Evolutionary conservation across 257 asterid genomes (phyloP), one percentile per base, ranked within the genome.

Genomic region (Solanum acaule): DNA sequence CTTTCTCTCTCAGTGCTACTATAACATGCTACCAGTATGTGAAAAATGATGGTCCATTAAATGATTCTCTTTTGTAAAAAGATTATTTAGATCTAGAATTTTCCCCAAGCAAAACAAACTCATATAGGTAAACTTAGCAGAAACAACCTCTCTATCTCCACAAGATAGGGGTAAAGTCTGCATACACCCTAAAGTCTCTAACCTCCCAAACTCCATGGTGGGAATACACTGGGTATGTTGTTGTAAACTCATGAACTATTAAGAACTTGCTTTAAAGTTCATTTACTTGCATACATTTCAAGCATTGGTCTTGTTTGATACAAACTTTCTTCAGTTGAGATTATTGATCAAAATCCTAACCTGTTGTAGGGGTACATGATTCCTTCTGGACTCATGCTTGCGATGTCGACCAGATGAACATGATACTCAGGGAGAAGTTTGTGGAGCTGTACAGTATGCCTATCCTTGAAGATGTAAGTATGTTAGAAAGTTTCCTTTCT

Each of bases 321-420:
- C n/a, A 15, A 42, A 13, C 22, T 25, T 25, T 76, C 16, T 23
- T 76, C 20, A 31, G 25, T 56, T 71, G 65, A 40, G 72, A 72
- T 9, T 71, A 25, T 72, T 42, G 76, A 61, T 23, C 44, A 44
- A 37, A 86, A 23, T 18, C 65, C 33, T 6, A 3, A 67, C 61
- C 34, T 89, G 33, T 33, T 89, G 89, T 93, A 95, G 99, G 99
- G 65, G 99, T 97, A 90, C 99, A 97, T 7, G 99, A 97, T 90
- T 95, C 99, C 84, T 97, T 95, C 91, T 97, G 98, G 98, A 97
- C 99, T 2, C 99, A 97, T 89, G 98, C 98, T 0, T 93, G 98
- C 84, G 98, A 97, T 86, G 97, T 97, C 71, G 98, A 94, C 92
- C 89, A 92, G 93, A 96, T 97, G 98, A 97, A 96, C 89, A 93